Base-by-base conservation (phyloP, 108 stramenopile species). In the Licmophora abbreviata region DNA sequence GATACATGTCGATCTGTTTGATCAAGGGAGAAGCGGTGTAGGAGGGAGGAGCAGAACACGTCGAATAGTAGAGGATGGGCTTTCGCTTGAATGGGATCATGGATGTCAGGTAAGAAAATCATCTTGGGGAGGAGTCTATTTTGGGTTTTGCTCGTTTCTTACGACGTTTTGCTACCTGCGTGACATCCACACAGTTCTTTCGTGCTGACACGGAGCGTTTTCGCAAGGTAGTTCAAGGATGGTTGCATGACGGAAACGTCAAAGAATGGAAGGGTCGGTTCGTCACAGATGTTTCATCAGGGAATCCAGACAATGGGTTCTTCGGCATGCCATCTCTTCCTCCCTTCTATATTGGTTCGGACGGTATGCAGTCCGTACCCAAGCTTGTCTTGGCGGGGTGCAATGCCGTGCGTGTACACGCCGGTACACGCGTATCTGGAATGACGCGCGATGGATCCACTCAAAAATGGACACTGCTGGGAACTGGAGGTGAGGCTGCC, bases 21-120 rank as follows among this genome's bases (percentile, higher is more conserved):
- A 81, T 49, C 80, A 81, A 57, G 80, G 80, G 9, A 56, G 79
- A 31, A 50, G 75, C 24, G 79, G 79, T 14, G 72, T 73, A 29
- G 79, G 79, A 41, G 79, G 79, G 4, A 37, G 79, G 25, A 57
- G 75, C 0, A 74, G 65, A 26, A 61, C 66, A 41, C 69, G 75
- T 30, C 32, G 45, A 25, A 52, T 44, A 12, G 11, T 30, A 15
- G 49, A 24, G 11, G 50, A 46, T 18, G 20, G 35, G 22, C 44
- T 25, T 40, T 0, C 25, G 20, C 7, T 20, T 8, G 51, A 61
- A 42, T 80, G 58, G 32, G 79, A 80, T 56, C 79, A 80, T 43
- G 79, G 79, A 27, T 80, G 79, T 58, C 79, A 71, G 38, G 38
- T 40, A 5, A 40, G 38, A 40, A 4, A 20, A 40, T 5, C 4